These are phyloP conservation scores for Pythium coloratum DNA, from an alignment of 352 stramenopile genomes.

Conservation along the genomic window DNA sequence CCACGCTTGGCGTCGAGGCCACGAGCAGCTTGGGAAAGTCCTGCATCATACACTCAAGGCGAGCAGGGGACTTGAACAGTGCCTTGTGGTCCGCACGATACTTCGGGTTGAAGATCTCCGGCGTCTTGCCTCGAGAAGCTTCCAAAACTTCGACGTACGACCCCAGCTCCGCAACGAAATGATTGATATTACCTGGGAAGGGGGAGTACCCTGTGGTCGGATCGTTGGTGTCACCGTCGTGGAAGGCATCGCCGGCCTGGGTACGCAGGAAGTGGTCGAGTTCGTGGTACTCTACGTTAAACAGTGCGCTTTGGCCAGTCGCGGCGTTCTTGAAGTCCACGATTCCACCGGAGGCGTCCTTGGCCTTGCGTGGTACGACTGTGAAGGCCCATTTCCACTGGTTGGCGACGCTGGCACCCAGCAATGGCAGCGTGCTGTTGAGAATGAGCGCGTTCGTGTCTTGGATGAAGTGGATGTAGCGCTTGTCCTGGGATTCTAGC, in stretches of 20 bases:
- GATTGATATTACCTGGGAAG: constrained; percentile 80
- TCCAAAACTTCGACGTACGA: constrained; percentile 54
- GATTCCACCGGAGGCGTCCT: constrained; percentile 83
- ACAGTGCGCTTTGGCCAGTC: constrained; percentile 34
- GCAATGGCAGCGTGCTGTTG: constrained; percentile 86
- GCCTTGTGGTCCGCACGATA: constrained; percentile 33
- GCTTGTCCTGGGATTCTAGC: constrained; percentile 78
- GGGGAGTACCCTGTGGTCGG: constrained; percentile 48
- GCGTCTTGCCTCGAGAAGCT: constrained; percentile 50
- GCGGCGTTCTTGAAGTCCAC: constrained; percentile 47
- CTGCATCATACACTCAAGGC: constrained; percentile 82
- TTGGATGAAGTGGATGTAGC: constrained; percentile 94
- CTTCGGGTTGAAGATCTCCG: constrained; percentile 78
- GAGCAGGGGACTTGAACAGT: constrained; percentile 63
- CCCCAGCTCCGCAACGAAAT: constrained; percentile 52
- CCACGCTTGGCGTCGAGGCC: constrained; percentile 24
- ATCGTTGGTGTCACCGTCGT: constrained; percentile 65
- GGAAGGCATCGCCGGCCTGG: constrained; percentile 40
- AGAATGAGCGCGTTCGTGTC: constrained; percentile 97
- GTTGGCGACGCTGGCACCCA: constrained; percentile 87
- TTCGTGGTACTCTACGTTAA: constrained; percentile 81
- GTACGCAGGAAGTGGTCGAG: constrained; percentile 66
- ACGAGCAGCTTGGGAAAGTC: constrained; percentile 69
- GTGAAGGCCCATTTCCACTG: constrained; percentile 93
- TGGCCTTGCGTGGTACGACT: constrained; percentile 91